A percentile compares a stretch with the other conserved stretches of the same genome.
Evolutionary conservation across 2,329 filamentous ascomycete genomes (phyloP).

Genomic region (Trichoderma polysporum): DNA sequence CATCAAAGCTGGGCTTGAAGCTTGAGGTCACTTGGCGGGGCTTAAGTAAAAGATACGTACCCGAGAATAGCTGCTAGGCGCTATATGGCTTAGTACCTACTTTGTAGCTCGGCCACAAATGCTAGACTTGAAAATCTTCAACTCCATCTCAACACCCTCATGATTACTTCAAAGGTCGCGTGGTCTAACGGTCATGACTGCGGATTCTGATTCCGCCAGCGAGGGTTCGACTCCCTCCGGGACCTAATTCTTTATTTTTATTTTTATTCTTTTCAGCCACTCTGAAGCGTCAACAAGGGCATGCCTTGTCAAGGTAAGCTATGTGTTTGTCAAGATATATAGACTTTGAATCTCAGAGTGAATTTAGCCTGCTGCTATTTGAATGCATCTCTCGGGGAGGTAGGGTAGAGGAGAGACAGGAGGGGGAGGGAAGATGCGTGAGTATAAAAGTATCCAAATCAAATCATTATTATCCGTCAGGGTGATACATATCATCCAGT

Average conservation of each 20-base stretch:
- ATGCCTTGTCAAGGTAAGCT: neutral
- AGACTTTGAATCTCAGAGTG: neutral
- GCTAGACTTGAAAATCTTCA: neutral
- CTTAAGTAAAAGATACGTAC: neutral
- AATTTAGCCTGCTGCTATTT: neutral
- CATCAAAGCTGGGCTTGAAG: neutral
- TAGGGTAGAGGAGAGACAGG: neutral
- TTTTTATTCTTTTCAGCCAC: neutral
- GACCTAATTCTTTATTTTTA: neutral
- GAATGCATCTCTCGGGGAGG: neutral
- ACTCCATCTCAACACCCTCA: neutral
- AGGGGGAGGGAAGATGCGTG: neutral
- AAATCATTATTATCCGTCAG: neutral
- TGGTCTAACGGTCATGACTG: constrained; percentile 24
- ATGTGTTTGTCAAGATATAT: neutral
- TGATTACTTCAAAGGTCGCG: constrained; percentile 12
- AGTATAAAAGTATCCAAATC: neutral
- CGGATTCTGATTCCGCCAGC: constrained; percentile 25
- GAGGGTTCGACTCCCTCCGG: constrained; percentile 23
- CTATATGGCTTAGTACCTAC: neutral
- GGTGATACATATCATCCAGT: neutral
- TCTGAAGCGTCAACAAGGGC: neutral
- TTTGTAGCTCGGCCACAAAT: neutral
- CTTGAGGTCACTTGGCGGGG: constrained; percentile 13
- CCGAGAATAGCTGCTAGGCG: neutral